A percentile compares a stretch with the other conserved stretches of the same genome.
These are phyloP conservation scores for Aspergillus pseudoglaucus DNA, from an alignment of 2,329 filamentous ascomycete genomes.

Conservation along the genomic window DNA sequence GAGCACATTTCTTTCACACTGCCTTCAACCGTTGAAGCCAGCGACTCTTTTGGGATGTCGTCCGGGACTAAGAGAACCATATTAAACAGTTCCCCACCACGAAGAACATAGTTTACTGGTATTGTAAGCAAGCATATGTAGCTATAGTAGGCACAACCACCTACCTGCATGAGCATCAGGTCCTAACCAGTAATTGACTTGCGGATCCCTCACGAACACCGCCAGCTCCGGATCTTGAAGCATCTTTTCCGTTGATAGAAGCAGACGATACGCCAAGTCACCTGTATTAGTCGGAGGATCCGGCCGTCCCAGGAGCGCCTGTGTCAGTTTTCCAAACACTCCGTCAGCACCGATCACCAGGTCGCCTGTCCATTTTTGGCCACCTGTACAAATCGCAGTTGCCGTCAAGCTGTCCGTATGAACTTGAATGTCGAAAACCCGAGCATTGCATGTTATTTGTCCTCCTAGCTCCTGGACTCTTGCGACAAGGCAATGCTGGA, in stretches of 20 bases:
- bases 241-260: conserved; percentile 45
- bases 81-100: conserved; percentile 39
- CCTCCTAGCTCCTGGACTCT: conserved; percentile 46
- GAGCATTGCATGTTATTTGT: conserved; percentile 38
- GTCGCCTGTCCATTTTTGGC: conserved; percentile 17
- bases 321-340: conserved; percentile 31
- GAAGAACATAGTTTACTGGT: conserved; percentile 53
- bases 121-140: neutral
- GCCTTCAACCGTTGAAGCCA: conserved; percentile 42
- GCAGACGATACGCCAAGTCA: conserved; percentile 51
- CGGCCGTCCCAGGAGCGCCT: conserved; percentile 38
- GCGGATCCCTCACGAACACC: conserved; percentile 40
- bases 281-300: conserved; percentile 48
- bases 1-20: conserved; percentile 50
- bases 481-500: conserved; percentile 45
- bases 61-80: conserved; percentile 61
- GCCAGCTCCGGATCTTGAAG: conserved; percentile 42
- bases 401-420: conserved; percentile 25
- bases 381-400: conserved; percentile 29
- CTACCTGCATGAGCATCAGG: conserved; percentile 43
- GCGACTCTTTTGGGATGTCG: conserved; percentile 50
- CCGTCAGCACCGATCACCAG: conserved; percentile 22
- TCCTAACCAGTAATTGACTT: conserved; percentile 51
- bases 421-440: conserved; percentile 38
- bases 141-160: neutral